phyloP scores from a whole-genome alignment of 208 protist species.

The Borovskyia barvae region DNA sequence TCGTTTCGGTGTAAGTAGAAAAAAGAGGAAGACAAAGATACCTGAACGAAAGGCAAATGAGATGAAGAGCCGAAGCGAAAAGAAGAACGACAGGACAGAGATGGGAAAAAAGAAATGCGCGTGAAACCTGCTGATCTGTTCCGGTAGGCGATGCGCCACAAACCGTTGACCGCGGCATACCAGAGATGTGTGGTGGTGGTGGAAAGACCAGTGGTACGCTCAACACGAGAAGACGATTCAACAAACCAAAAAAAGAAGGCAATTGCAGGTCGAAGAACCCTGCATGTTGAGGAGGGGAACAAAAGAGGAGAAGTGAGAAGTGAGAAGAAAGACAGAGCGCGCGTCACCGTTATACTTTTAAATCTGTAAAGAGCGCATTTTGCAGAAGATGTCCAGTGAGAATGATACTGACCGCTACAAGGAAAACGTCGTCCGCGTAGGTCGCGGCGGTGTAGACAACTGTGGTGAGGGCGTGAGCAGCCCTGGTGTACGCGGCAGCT shows the following conservation, averaged over 20 bases:
- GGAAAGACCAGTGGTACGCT: too few species aligned
- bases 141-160: too few species aligned
- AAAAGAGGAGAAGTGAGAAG: not conserved
- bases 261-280: too few species aligned
- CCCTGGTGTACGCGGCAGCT: not conserved
- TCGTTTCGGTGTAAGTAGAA: too few species aligned
- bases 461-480: constrained; percentile 1
- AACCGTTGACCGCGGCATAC: too few species aligned
- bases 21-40: not conserved
- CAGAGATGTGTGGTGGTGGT: too few species aligned
- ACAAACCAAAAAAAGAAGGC: too few species aligned
- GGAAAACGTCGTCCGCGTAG: constrained; percentile 32
- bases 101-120: not conserved
- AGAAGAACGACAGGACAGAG: not conserved
- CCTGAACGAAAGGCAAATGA: not conserved
- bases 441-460: constrained; percentile 14
- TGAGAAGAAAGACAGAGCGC: not conserved
- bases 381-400: constrained; percentile 28
- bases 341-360: constrained; percentile 2
- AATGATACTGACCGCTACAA: constrained; percentile 26
- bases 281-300: too few species aligned
- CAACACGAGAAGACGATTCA: too few species aligned
- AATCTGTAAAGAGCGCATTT: constrained; percentile 22
- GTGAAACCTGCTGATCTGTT: too few species aligned
- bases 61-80: not conserved